phyloP scores from a whole-genome alignment of 140 eudicot genomes.

The Cichorium intybus region DNA sequence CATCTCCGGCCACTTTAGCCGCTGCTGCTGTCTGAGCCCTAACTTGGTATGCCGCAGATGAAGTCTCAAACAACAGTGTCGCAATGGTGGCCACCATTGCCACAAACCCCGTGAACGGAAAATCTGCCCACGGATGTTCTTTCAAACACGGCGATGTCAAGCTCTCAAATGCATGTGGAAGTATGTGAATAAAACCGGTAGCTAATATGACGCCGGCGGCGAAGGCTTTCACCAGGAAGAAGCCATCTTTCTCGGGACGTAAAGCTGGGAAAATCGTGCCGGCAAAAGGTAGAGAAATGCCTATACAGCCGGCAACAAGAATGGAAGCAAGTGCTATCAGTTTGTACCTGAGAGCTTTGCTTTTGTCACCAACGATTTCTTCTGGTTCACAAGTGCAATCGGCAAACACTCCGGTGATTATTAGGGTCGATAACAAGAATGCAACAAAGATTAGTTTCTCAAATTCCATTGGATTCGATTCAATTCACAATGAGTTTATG shows the following conservation, averaged over 20 bases:
- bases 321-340: constrained; percentile 47
- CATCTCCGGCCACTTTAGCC: constrained; percentile 15
- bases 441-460: not conserved
- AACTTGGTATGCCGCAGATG: constrained; percentile 42
- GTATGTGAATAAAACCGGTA: constrained; percentile 64
- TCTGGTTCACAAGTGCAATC: constrained; percentile 47
- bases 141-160: constrained; percentile 48
- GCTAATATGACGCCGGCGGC: constrained; percentile 75
- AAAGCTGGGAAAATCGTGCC: constrained; percentile 37
- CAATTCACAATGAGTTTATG: not conserved
- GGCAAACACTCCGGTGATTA: constrained; percentile 16
- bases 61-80: constrained; percentile 53
- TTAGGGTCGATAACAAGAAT: constrained; percentile 11
- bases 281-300: constrained; percentile 45
- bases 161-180: constrained; percentile 56
- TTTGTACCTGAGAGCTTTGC: constrained; percentile 43
- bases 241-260: constrained; percentile 46
- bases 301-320: constrained; percentile 42
- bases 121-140: constrained; percentile 41
- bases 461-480: constrained; percentile 10
- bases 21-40: constrained; percentile 28
- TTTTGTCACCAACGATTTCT: constrained; percentile 20
- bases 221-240: constrained; percentile 61
- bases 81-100: constrained; percentile 58
- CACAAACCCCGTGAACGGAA: constrained; percentile 59